phyloP scores from a whole-genome alignment of 2,329 filamentous ascomycete species.

The Pseudogymnoascus sp. region DNA sequence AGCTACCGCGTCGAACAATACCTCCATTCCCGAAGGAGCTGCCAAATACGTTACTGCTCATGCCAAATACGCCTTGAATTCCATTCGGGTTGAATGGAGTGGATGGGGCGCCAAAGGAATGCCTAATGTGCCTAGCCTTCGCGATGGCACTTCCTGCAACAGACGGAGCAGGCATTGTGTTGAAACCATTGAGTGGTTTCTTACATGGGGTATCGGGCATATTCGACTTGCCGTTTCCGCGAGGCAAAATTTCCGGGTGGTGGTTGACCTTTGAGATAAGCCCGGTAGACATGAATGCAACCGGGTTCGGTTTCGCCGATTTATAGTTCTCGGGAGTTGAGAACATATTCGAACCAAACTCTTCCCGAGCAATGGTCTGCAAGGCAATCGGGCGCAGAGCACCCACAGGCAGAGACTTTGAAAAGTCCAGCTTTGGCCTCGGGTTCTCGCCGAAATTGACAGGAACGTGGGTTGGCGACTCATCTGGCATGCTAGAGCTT shows the following conservation, averaged over 20 bases:
- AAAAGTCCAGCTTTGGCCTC: constrained; percentile 52
- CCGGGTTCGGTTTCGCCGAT: constrained; percentile 65
- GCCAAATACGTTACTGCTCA: constrained; percentile 55
- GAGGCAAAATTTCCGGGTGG: constrained; percentile 59
- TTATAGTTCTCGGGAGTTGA: constrained; percentile 74
- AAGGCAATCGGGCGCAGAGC: constrained; percentile 42
- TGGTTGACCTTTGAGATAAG: constrained; percentile 92
- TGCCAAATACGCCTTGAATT: constrained; percentile 42
- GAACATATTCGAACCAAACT: constrained; percentile 42
- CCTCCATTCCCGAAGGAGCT: constrained; percentile 40
- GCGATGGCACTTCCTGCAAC: constrained; percentile 52
- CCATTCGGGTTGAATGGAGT: constrained; percentile 68
- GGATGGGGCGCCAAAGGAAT: constrained; percentile 71
- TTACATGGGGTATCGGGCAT: constrained; percentile 98
- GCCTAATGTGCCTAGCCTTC: constrained; percentile 57
- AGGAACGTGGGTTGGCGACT: constrained; percentile 59
- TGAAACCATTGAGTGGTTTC: constrained; percentile 64
- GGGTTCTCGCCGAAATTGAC: constrained; percentile 47
- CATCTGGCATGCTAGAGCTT: constrained; percentile 67
- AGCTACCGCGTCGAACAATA: constrained; percentile 52
- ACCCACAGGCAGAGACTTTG: constrained; percentile 68
- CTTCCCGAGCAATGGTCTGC: constrained; percentile 37
- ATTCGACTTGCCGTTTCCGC: constrained; percentile 50
- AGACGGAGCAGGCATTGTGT: constrained; percentile 52
- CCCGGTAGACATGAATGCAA: constrained; percentile 89